Evolutionary conservation across 441 rosid genomes (phyloP).

Genomic region (Populus hybrid): DNA sequence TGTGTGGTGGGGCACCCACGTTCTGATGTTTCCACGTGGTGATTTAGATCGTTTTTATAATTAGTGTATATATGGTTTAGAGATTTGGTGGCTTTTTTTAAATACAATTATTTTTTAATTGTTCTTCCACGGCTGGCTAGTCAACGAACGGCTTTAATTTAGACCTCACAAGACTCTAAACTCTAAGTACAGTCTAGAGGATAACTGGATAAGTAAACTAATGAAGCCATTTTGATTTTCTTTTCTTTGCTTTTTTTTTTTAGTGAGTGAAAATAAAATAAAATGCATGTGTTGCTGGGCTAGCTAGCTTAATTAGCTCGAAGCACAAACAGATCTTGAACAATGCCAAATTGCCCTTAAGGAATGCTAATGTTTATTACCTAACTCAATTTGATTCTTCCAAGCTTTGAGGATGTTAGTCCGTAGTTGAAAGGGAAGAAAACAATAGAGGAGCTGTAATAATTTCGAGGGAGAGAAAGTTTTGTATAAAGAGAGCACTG

Average conservation of each 20-base stretch:
- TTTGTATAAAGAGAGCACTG: too few relatives aligned
- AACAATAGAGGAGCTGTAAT: too few relatives aligned
- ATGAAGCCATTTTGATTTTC: neutral
- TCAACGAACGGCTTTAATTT: constrained; percentile 36
- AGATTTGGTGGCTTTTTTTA: too few relatives aligned
- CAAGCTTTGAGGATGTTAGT: too few relatives aligned
- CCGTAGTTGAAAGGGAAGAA: neutral
- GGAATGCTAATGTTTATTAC: neutral
- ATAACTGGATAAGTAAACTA: too few relatives aligned
- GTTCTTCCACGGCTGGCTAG: constrained; percentile 27
- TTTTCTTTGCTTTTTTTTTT: neutral
- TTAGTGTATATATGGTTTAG: too few relatives aligned
- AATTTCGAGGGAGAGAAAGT: too few relatives aligned
- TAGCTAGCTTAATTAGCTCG: neutral
- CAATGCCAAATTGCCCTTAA: too few relatives aligned
- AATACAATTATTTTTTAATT: too few relatives aligned
- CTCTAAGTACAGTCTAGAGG: neutral
- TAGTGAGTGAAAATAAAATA: neutral
- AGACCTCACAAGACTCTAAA: neutral
- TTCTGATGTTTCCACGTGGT: constrained; percentile 33
- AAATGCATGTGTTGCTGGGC: neutral
- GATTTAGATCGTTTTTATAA: neutral
- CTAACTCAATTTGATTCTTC: too few relatives aligned
- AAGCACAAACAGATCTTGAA: too few relatives aligned
- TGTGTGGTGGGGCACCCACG: constrained; percentile 17